Evolutionary conservation across 352 stramenopile genomes (phyloP).

Genomic region (Pythium aristosporum): DNA sequence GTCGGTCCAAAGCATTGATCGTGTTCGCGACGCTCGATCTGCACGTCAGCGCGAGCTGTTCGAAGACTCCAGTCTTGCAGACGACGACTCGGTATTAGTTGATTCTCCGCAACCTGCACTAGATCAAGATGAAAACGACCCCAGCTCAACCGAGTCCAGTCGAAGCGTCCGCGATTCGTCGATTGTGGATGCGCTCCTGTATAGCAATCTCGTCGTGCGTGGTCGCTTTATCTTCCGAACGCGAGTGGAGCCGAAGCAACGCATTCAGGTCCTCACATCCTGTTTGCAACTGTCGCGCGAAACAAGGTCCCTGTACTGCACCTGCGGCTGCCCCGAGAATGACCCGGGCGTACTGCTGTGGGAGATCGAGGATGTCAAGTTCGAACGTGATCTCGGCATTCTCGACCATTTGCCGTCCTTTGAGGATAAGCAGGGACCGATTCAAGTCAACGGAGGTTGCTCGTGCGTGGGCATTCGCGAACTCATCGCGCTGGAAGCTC

Average conservation of each 20-base stretch:
- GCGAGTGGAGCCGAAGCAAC: slow-evolving; percentile 65
- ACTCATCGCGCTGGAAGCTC: slow-evolving; percentile 68
- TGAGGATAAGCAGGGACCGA: slow-evolving; percentile 40
- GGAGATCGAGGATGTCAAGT: slow-evolving; percentile 79
- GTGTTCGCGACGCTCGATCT: slow-evolving; percentile 54
- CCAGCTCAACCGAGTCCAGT: slow-evolving; percentile 15
- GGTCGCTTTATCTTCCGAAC: slow-evolving; percentile 80
- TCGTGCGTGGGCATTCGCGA: slow-evolving; percentile 73
- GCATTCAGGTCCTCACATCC: slow-evolving; percentile 64
- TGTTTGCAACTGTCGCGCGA: slow-evolving; percentile 73
- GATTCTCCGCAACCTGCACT: neutral
- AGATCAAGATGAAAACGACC: slow-evolving; percentile 2
- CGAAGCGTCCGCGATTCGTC: slow-evolving; percentile 44
- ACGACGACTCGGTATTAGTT: neutral
- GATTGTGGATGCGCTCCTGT: slow-evolving; percentile 75
- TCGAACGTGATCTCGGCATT: slow-evolving; percentile 58
- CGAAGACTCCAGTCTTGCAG: slow-evolving; percentile 14
- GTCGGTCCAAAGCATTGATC: slow-evolving; percentile 70
- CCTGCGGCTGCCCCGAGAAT: slow-evolving; percentile 72
- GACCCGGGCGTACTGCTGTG: slow-evolving; percentile 59
- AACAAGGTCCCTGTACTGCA: slow-evolving; percentile 66
- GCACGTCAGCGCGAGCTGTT: slow-evolving; percentile 37
- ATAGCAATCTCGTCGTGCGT: slow-evolving; percentile 78
- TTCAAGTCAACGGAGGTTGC: slow-evolving; percentile 38
- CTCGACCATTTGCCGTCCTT: slow-evolving; percentile 67